phyloP scores from a whole-genome alignment of 495 filamentous ascomycete genomes.

The Baudoinia panamericana region DNA sequence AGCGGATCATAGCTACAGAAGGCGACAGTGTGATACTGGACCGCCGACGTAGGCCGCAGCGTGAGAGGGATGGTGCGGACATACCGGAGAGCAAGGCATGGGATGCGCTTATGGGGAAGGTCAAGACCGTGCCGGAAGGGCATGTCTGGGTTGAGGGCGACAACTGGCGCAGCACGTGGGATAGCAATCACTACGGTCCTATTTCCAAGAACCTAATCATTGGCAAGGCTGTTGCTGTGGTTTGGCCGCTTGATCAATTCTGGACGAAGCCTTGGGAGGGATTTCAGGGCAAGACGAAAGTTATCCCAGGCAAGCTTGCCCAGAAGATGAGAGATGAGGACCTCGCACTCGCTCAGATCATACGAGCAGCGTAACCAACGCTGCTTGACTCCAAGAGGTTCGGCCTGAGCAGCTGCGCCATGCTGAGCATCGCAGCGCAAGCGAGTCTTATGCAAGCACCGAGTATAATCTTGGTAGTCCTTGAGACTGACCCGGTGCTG shows the following conservation, averaged over 20 bases:
- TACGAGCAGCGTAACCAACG: too few relatives aligned
- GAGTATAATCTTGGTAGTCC: too few relatives aligned
- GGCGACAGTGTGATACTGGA: constrained; percentile 26
- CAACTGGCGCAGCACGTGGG: constrained; percentile 25
- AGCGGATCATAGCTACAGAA: constrained; percentile 26
- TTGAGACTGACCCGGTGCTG: too few relatives aligned
- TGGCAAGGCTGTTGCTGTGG: constrained; percentile 15
- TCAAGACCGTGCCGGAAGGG: constrained; percentile 22
- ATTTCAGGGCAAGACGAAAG: constrained; percentile 13
- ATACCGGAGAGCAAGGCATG: constrained; percentile 11
- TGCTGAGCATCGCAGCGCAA: too few relatives aligned
- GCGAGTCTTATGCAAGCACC: too few relatives aligned
- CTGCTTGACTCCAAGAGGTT: too few relatives aligned
- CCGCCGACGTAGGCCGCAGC: constrained; percentile 6
- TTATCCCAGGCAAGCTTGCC: constrained; percentile 2
- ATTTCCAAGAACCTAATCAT: constrained; percentile 17
- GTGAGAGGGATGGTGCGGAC: constrained; percentile 7
- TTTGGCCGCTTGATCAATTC: constrained; percentile 15
- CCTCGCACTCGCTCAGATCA: too few relatives aligned
- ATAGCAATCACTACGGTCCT: constrained; percentile 30
- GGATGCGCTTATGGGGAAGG: constrained; percentile 6
- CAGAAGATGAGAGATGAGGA: not conserved
- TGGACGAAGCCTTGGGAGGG: constrained; percentile 13
- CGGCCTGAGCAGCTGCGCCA: too few relatives aligned
- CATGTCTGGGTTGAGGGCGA: constrained; percentile 34